Conservation (phyloP, 140 eudicot species). For the Bidens hawaiensis region DNA sequence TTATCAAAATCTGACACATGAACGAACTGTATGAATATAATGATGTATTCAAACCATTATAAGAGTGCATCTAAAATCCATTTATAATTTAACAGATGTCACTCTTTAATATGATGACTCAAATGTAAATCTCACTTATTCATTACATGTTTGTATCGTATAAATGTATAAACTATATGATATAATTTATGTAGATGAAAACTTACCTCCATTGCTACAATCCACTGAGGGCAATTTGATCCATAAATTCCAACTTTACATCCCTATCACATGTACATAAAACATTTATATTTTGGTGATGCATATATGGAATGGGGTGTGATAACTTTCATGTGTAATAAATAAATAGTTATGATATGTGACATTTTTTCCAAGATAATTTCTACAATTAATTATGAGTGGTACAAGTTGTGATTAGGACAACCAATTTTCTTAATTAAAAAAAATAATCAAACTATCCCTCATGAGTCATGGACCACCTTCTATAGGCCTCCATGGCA, state of each 20-base stretch:
- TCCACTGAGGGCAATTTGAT: conserved; percentile 88
- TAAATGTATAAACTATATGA: no score
- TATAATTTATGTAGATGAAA: background rate
- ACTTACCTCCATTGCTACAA: conserved; percentile 89
- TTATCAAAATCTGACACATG: no score
- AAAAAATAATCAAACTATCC: no score
- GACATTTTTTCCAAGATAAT: background rate
- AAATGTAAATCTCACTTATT: no score
- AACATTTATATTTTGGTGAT: background rate
- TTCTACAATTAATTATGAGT: background rate
- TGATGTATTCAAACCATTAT: no score
- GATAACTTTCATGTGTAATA: background rate
- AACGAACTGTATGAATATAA: no score
- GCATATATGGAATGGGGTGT: background rate
- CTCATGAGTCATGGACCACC: no score
- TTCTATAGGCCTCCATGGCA: background rate
- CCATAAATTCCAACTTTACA: conserved; percentile 88
- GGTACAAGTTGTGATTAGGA: background rate
- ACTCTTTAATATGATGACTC: no score
- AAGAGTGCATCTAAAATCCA: no score
- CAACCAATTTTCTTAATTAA: background rate
- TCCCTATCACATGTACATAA: conserved; percentile 37
- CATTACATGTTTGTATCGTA: no score
- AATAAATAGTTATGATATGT: background rate
- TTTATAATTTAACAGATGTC: no score